phyloP scores from a whole-genome alignment of 805 yeast genomes.

The Metschnikowia drakensbergensis region DNA sequence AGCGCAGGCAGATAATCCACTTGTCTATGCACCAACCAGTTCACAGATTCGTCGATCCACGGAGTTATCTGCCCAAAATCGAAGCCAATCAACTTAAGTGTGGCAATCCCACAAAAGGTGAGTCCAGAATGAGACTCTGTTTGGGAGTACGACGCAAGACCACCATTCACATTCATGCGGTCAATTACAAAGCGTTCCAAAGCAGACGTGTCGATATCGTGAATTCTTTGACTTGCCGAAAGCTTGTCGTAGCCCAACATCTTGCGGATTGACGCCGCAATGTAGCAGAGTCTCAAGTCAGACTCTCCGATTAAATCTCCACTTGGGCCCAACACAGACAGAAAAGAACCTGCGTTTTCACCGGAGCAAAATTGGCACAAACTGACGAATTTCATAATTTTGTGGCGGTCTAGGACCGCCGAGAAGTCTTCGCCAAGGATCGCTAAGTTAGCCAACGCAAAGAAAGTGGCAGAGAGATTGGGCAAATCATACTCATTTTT shows the following conservation, averaged over 20 bases:
- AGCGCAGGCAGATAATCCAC: slow-evolving; percentile 28
- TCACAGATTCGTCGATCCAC: slow-evolving; percentile 35
- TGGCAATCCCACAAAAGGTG: slow-evolving; percentile 77
- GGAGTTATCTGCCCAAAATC: slow-evolving; percentile 15
- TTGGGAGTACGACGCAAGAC: slow-evolving; percentile 50
- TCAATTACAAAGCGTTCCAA: slow-evolving; percentile 34
- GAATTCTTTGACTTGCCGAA: slow-evolving; percentile 16
- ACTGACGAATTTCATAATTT: slow-evolving; percentile 53
- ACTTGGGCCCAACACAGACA: slow-evolving; percentile 27
- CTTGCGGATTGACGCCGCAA: slow-evolving; percentile 63
- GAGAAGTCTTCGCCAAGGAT: slow-evolving; percentile 46
- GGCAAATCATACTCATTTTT: slow-evolving; percentile 50
- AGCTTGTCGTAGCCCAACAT: slow-evolving; percentile 42
- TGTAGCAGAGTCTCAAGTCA: slow-evolving; percentile 70
- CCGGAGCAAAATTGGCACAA: slow-evolving; percentile 51
- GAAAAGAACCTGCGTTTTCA: slow-evolving; percentile 29
- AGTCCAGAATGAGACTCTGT: slow-evolving; percentile 83
- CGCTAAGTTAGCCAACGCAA: slow-evolving; percentile 59
- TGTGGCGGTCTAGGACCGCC: slow-evolving; percentile 32
- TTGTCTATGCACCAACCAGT: slow-evolving; percentile 68
- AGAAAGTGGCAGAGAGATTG: slow-evolving; percentile 70
- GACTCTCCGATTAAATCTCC: slow-evolving; percentile 52
- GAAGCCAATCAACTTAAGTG: slow-evolving; percentile 42
- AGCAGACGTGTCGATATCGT: slow-evolving; percentile 41
- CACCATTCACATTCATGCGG: slow-evolving; percentile 55